These are phyloP conservation scores for Ogataea chonburiensis DNA, from an alignment of 805 yeast species.

Conservation along the genomic window DNA sequence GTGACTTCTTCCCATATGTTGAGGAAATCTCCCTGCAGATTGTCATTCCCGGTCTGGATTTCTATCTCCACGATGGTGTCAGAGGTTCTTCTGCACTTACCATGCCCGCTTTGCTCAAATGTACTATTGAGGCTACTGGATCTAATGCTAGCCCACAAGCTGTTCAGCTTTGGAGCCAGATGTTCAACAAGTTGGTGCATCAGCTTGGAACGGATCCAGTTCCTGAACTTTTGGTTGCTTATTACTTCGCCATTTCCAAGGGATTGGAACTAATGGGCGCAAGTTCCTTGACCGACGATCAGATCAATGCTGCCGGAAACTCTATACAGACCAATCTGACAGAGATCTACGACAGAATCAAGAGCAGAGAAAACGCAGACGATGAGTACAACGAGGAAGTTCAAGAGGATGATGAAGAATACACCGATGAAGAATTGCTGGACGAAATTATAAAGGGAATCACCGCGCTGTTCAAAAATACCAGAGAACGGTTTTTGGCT, in stretches of 20 bases:
- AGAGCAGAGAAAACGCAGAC: conserved; percentile 68
- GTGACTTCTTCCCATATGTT: conserved; percentile 79
- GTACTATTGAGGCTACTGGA: conserved; percentile 56
- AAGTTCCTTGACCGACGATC: conserved; percentile 52
- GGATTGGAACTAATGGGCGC: conserved; percentile 69
- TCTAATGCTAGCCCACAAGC: conserved; percentile 55
- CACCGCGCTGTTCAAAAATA: conserved; percentile 64
- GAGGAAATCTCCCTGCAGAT: conserved; percentile 73
- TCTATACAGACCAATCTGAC: conserved; percentile 59
- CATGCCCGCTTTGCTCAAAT: conserved; percentile 71
- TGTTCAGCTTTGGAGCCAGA: conserved; percentile 65
- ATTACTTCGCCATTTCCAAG: conserved; percentile 68
- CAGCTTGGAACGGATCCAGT: conserved; percentile 77
- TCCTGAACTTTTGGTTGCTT: conserved; percentile 75
- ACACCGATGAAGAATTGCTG: conserved; percentile 83
- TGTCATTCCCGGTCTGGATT: conserved; percentile 84
- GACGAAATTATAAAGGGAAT: conserved; percentile 82
- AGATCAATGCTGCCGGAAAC: conserved; percentile 54
- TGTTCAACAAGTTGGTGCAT: conserved; percentile 63
- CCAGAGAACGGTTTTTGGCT: conserved; percentile 56
- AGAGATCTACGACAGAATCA: conserved; percentile 70
- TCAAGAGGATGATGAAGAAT: conserved; percentile 81
- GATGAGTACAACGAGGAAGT: conserved; percentile 87
- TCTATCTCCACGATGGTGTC: conserved; percentile 91
- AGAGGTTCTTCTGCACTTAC: conserved; percentile 87